phyloP scores from a whole-genome alignment of 192 early-diverging fungal genomes.

The Coemansia reversa region DNA sequence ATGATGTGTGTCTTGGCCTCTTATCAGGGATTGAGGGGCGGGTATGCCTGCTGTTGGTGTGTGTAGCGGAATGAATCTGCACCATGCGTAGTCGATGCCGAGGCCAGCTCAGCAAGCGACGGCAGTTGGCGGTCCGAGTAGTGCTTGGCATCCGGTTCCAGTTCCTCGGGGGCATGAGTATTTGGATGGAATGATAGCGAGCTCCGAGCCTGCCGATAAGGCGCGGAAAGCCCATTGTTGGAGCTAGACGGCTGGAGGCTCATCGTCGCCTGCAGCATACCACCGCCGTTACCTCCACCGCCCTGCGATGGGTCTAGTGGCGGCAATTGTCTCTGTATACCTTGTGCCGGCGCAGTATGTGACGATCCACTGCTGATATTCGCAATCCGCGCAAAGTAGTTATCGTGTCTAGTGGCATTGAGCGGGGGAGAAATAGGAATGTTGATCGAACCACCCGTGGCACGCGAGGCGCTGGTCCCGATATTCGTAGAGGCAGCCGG shows the following conservation, averaged over 20 bases:
- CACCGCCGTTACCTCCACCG: constrained; percentile 7
- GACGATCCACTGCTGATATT: constrained; percentile 8
- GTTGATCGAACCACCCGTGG: constrained; percentile 35
- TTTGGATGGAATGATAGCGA: constrained; percentile 4
- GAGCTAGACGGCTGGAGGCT: constrained; percentile 18
- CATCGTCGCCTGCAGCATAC: constrained; percentile 15
- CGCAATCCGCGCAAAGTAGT: constrained; percentile 26
- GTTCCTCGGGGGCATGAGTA: background rate
- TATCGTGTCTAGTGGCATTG: constrained; percentile 13
- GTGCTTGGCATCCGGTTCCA: constrained; percentile 10
- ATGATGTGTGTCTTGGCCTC: background rate
- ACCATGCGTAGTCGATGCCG: constrained; percentile 29
- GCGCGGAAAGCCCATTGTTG: constrained; percentile 7
- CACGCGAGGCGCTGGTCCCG: constrained; percentile 11
- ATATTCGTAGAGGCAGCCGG: background rate
- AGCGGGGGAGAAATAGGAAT: constrained; percentile 51
- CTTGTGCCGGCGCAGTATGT: background rate
- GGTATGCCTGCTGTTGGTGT: constrained; percentile 26
- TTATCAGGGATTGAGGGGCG: constrained; percentile 22
- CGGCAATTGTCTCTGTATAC: constrained; percentile 25
- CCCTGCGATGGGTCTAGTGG: constrained; percentile 21
- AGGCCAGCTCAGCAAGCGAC: constrained; percentile 47
- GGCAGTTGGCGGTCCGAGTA: constrained; percentile 38
- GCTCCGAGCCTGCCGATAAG: constrained; percentile 3
- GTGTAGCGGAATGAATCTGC: constrained; percentile 28